Evolutionary conservation across 1,139 yeast genomes (phyloP).

Genomic region (Lodderomyces orthopsilosis): DNA sequence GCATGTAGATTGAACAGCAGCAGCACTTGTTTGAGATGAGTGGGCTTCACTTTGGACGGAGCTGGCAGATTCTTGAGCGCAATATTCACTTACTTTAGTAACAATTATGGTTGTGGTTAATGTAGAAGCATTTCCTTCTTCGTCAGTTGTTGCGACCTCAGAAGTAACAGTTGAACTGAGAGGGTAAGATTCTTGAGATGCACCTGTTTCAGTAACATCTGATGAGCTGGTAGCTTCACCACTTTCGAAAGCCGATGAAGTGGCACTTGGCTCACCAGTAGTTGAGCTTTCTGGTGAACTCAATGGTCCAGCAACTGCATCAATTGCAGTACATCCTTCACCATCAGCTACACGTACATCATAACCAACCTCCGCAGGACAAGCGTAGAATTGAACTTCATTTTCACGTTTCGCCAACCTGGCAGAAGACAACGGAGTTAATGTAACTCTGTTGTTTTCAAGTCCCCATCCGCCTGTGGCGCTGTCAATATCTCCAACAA

Average conservation of each 20-base stretch:
- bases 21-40: slow-evolving; percentile 7
- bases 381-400: slow-evolving; percentile 5
- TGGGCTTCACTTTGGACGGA: slow-evolving; percentile 9
- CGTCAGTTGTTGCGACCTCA: slow-evolving; percentile 6
- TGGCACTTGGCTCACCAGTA: slow-evolving; percentile 32
- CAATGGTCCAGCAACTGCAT: slow-evolving; percentile 1
- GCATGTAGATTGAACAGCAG: slow-evolving; percentile 10
- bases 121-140: slow-evolving; percentile 4
- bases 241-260: slow-evolving; percentile 28
- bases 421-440: not conserved
- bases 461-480: slow-evolving; percentile 6
- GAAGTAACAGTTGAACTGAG: slow-evolving; percentile 4
- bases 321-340: slow-evolving; percentile 4
- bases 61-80: slow-evolving; percentile 8
- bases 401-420: slow-evolving; percentile 4
- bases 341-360: slow-evolving; percentile 3
- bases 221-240: slow-evolving; percentile 8
- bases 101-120: slow-evolving; percentile 6
- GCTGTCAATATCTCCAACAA: slow-evolving; percentile 2
- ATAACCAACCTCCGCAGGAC: slow-evolving; percentile 7
- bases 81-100: slow-evolving; percentile 8
- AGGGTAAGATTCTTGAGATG: slow-evolving; percentile 9
- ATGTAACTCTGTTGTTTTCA: slow-evolving; percentile 1
- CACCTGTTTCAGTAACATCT: slow-evolving; percentile 1
- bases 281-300: slow-evolving; percentile 14